These are phyloP conservation scores for Dictyostelium discoideum DNA, from an alignment of 78 protist species.

Conservation along the genomic window DNA sequence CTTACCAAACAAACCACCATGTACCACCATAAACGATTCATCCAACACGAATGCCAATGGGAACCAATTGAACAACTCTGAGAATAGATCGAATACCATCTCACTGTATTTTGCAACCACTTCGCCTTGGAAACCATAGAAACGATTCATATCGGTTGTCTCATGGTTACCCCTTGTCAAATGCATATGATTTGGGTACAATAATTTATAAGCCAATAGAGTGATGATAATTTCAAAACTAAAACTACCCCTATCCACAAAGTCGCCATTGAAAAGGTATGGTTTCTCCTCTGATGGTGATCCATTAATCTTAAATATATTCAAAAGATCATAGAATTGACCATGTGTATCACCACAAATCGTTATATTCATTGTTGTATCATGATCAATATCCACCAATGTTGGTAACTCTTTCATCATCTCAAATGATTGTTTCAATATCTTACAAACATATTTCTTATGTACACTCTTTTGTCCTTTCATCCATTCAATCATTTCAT, in stretches of 20 bases:
- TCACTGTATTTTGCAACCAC: constrained; percentile 88
- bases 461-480: constrained; percentile 81
- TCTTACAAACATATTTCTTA: constrained; percentile 55
- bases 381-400: constrained; percentile 82
- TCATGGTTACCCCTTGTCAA: constrained; percentile 97
- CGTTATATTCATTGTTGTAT: constrained; percentile 83
- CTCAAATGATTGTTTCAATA: constrained; percentile 71
- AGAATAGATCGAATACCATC: constrained; percentile 78
- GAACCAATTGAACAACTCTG: constrained; percentile 89
- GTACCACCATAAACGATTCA: constrained; percentile 79
- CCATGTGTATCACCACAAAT: constrained; percentile 98
- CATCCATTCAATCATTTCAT: constrained; percentile 73
- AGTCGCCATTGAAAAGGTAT: constrained; percentile 97
- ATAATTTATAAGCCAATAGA: constrained; percentile 89
- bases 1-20: constrained; percentile 94
- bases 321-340: constrained; percentile 92
- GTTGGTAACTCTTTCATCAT: constrained; percentile 73
- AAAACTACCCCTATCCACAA: constrained; percentile 93
- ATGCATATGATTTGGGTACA: constrained; percentile 90
- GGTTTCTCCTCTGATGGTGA: constrained; percentile 84
- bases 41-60: constrained; percentile 89
- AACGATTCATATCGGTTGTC: constrained; percentile 87
- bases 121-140: constrained; percentile 97
- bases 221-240: constrained; percentile 90
- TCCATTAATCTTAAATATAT: constrained; percentile 95